These are phyloP conservation scores for Penicillium griseofulvum DNA, from an alignment of 2,329 filamentous ascomycete genomes.

Conservation along the genomic window DNA sequence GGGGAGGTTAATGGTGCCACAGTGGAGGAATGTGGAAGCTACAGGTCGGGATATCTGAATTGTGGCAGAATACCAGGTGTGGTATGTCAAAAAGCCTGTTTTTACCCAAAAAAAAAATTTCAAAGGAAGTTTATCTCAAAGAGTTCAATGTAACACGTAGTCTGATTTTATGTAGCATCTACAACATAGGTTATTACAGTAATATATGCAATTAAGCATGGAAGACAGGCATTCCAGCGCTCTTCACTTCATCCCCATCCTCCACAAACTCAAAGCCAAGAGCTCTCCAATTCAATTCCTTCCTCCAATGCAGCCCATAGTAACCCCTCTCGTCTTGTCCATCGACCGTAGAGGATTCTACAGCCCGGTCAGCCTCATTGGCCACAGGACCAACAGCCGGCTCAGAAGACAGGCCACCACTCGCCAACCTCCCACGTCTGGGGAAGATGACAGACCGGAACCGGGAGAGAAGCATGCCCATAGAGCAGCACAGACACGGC, in stretches of 20 bases:
- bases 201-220: slow-evolving; percentile 1
- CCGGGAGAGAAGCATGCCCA: slow-evolving; percentile 91
- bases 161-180: not conserved
- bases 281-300: slow-evolving; percentile 53
- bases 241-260: not conserved
- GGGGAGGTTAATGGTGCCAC: not conserved
- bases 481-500: slow-evolving; percentile 93
- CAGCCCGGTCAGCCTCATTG: slow-evolving; percentile 9
- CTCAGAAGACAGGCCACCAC: slow-evolving; percentile 80
- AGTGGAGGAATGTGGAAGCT: not conserved
- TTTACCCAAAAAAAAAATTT: slow-evolving; percentile 28
- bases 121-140: slow-evolving; percentile 20
- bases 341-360: not conserved
- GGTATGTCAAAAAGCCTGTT: slow-evolving; percentile 23
- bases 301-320: slow-evolving; percentile 65
- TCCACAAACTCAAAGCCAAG: slow-evolving; percentile 49
- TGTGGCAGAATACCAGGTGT: slow-evolving; percentile 6
- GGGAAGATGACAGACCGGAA: slow-evolving; percentile 81
- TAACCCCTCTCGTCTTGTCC: slow-evolving; percentile 21
- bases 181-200: not conserved
- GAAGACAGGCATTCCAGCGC: not conserved
- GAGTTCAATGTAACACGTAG: not conserved
- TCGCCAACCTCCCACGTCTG: slow-evolving; percentile 65
- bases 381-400: slow-evolving; percentile 27
- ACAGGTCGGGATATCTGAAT: not conserved